Base-by-base conservation (phyloP, 345 rosid genomes). In the Noccaea caerulescens region DNA sequence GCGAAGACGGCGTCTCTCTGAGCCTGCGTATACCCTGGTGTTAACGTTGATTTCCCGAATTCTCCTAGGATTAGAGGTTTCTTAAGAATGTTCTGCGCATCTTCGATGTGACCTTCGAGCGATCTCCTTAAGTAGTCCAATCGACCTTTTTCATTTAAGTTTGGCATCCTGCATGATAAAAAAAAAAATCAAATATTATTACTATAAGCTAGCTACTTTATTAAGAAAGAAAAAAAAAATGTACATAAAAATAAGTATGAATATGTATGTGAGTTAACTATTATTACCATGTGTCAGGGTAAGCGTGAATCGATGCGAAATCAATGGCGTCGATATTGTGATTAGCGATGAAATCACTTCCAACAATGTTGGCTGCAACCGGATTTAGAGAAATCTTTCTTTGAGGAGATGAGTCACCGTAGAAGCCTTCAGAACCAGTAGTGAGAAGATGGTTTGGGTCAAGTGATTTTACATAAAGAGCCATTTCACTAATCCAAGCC, bases 401-500 rank as follows among this genome's bases (percentile, higher is more conserved):
- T 72, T 18, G 80, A 12, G 89, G 84, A 6, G 79, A 66, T 0
- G 78, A 75, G 44, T 75, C 73, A n/a, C 91, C 98, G 55, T 89
- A 89, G 66, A 85, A 89, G 32, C 96, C 96, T 81, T 92, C 94
- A 1, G 84, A 82, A 47, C 96, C 98, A 39, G 83, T 76, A 74
- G 87, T 79, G 11, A 88, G 75, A 18, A 89, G 68, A 82, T 89
- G 98, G 2, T 64, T 33, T 25, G 61, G 44, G 25, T 92, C 92
- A 55, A 92, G 76, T 62, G 88, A 80, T 76, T 92, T 92, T 1
- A 86, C 84, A 54, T 89, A 39, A 4, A 69, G 75, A 4, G 84
- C 91, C 96, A 92, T 89, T 75, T 88, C 92, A 25, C 36, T 8
- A 27, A 86, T 67, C 98, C 96, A 92, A 0, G 63, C 80, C 87